Evolutionary conservation across 1,139 yeast species (phyloP), one percentile per base, ranked within the genome.

Genomic region (Tardiomyces blankii): DNA sequence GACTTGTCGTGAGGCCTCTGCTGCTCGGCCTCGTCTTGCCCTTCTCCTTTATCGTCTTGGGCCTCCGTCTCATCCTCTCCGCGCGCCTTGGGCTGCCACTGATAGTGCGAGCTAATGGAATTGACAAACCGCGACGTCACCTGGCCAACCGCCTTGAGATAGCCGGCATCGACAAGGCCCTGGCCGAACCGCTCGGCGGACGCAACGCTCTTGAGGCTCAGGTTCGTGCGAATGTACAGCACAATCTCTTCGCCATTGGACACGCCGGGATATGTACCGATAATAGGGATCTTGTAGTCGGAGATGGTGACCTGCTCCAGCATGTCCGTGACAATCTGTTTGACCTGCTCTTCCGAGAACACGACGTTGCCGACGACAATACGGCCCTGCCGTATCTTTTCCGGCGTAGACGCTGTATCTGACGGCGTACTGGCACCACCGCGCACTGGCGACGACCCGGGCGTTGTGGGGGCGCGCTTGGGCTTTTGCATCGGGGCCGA

Each of bases 141-240:
- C 43, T 61, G 64, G 1, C 82, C 82, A 42, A 84, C 74, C 38
- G 78, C 69, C 54, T 80, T 72, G 28, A 85, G 61, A 51, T 78
- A 82, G 0, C 84, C 88, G 45, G 71, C 60, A 44, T 74, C 71
- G 16, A 84, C 64, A 50, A 85, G 69, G 52, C 80, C 86, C 62
- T 82, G 91, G 19, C 94, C 94, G 60, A 83, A 80, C 28, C 60
- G 60, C 62, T 85, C 95, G 2, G 86, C 84, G 52, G 73, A 73
- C 39, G 80, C 78, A 38, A 80, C 65, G 44, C 77, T 76, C 11
- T 59, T 54, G 40, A 64, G 57, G 11, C 63, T 59, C 27, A 69
- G 55, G 40, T 61, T 51, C 67, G 67, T 60, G 62, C 75, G 69
- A 16, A 78, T 60, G 75, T 82, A 78, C 49, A 75, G 72, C 2